Evolutionary conservation across 495 filamentous ascomycete species (phyloP).

Genomic region (Penicillium bialowiezense): DNA sequence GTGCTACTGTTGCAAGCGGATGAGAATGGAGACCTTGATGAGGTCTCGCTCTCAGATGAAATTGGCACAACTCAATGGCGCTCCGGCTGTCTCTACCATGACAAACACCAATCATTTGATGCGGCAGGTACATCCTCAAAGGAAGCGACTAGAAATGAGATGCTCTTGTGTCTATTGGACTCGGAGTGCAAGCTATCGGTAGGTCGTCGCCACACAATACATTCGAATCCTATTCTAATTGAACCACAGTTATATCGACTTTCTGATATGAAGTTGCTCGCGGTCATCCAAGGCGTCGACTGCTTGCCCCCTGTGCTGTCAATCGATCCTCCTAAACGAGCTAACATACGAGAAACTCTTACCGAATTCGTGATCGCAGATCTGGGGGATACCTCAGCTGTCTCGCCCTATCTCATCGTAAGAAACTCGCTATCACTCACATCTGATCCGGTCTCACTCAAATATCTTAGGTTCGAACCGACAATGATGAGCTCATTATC

Average conservation of each 20-base stretch:
- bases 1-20: constrained; percentile 73
- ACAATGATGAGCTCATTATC: constrained; percentile 76
- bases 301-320: constrained; percentile 77
- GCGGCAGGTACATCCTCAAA: constrained; percentile 38
- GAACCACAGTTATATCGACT: constrained; percentile 40
- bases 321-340: constrained; percentile 65
- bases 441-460: constrained; percentile 4
- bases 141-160: constrained; percentile 40
- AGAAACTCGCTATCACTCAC: constrained; percentile 14
- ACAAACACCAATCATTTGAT: constrained; percentile 56
- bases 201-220: constrained; percentile 21
- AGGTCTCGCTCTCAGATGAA: constrained; percentile 60
- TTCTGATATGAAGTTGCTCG: constrained; percentile 34
- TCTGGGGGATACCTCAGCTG: constrained; percentile 69
- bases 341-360: constrained; percentile 65
- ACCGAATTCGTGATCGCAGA: constrained; percentile 79
- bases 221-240: not conserved
- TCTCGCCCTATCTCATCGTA: constrained; percentile 78
- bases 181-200: constrained; percentile 71
- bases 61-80: constrained; percentile 65
- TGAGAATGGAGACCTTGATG: constrained; percentile 79
- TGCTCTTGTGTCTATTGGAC: constrained; percentile 73
- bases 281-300: constrained; percentile 60
- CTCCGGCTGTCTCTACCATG: constrained; percentile 75
- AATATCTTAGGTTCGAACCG: constrained; percentile 63